These are phyloP conservation scores for Cornus florida DNA, from an alignment of 148 eudicot genomes.

Conservation along the genomic window DNA sequence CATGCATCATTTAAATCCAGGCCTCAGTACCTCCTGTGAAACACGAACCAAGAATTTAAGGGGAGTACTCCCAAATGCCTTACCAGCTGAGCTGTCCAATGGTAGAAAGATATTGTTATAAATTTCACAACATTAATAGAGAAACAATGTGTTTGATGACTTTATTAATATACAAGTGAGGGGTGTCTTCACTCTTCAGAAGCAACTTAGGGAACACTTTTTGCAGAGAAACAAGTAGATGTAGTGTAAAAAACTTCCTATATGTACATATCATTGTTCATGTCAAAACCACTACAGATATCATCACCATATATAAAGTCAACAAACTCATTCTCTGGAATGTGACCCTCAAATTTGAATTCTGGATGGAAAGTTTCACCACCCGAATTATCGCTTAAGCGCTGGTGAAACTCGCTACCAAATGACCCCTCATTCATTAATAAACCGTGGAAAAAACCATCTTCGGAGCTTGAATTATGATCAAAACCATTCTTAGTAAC, in stretches of 20 bases:
- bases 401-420: slow-evolving; percentile 2
- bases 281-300: slow-evolving; percentile 16
- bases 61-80: too few species aligned
- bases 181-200: neutral
- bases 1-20: neutral
- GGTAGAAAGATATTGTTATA: neutral
- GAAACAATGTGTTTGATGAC: neutral
- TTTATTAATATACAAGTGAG: neutral
- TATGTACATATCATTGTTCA: slow-evolving; percentile 14
- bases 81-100: too few species aligned
- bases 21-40: too few species aligned
- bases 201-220: neutral
- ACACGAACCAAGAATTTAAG: too few species aligned
- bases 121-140: neutral
- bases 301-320: slow-evolving; percentile 19
- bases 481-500: slow-evolving; percentile 8
- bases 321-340: slow-evolving; percentile 11
- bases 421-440: slow-evolving; percentile 6
- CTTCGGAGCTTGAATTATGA: neutral
- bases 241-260: slow-evolving; percentile 7
- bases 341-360: slow-evolving; percentile 17
- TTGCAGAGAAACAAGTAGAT: too few species aligned
- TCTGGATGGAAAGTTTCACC: slow-evolving; percentile 11
- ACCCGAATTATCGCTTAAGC: neutral
- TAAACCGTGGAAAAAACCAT: neutral